These are phyloP conservation scores for Penicillium lagena DNA, from an alignment of 495 filamentous ascomycete species.

Conservation along the genomic window DNA sequence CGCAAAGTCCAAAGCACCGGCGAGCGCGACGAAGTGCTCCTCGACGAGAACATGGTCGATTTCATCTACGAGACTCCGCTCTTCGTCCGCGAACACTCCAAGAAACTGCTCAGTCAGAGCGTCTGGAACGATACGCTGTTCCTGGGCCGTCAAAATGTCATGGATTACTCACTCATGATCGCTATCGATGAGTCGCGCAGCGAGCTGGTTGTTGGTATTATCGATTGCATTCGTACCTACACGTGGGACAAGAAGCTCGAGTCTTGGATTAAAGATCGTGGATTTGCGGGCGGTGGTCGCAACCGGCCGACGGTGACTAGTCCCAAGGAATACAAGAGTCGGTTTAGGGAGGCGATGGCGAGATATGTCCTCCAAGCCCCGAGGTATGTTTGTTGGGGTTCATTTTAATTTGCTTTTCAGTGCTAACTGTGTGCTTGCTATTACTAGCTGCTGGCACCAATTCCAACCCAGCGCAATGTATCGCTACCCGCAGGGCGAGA, in stretches of 20 bases:
- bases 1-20: slow-evolving; percentile 92
- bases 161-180: slow-evolving; percentile 99
- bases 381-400: slow-evolving; percentile 37
- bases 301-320: slow-evolving; percentile 94
- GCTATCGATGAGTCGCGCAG: slow-evolving; percentile 85
- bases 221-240: slow-evolving; percentile 97
- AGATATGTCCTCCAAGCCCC: slow-evolving; percentile 76
- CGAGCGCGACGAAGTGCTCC: slow-evolving; percentile 89
- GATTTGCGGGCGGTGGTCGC: slow-evolving; percentile 75
- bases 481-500: slow-evolving; percentile 31
- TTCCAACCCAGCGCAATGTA: slow-evolving; percentile 50
- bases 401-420: neutral
- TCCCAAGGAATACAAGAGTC: slow-evolving; percentile 93
- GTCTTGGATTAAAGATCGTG: slow-evolving; percentile 96
- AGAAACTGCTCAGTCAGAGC: slow-evolving; percentile 75
- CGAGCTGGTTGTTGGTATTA: slow-evolving; percentile 94
- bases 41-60: slow-evolving; percentile 99
- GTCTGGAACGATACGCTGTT: slow-evolving; percentile 97
- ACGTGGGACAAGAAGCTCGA: slow-evolving; percentile 99
- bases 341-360: slow-evolving; percentile 95
- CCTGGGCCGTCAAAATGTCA: slow-evolving; percentile 85
- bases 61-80: slow-evolving; percentile 97
- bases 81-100: slow-evolving; percentile 88
- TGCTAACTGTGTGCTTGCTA: slow-evolving; percentile 1
- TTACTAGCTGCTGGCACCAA: slow-evolving; percentile 61